Conservation (phyloP, 106 monocot species). For the Ottelia alismoides region DNA sequence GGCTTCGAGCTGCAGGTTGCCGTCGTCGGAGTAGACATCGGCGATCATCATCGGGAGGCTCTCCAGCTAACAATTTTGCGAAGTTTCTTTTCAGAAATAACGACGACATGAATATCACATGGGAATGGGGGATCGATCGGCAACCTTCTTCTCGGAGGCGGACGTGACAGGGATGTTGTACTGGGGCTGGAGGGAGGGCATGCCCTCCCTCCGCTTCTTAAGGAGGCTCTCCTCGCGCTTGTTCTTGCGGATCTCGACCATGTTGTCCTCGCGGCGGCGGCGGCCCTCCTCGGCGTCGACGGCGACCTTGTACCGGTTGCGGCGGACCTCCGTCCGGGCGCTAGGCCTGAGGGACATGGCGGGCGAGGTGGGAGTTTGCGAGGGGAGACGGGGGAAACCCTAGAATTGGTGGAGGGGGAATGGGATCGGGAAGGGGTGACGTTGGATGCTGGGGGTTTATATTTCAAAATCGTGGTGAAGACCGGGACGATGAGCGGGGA, state of each 20-base stretch:
- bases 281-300: constrained; percentile 68
- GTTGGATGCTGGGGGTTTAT: too few relatives aligned
- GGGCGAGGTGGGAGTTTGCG: background rate
- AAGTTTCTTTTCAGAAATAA: too few relatives aligned
- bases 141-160: constrained; percentile 10
- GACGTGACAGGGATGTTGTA: background rate
- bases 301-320: constrained; percentile 54
- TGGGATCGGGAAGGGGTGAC: background rate
- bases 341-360: constrained; percentile 54
- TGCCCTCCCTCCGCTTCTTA: constrained; percentile 25
- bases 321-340: constrained; percentile 50
- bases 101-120: too few relatives aligned
- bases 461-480: too few relatives aligned
- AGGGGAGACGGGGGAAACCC: too few relatives aligned
- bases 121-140: background rate
- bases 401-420: background rate
- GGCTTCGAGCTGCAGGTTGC: constrained; percentile 22
- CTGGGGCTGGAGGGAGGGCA: constrained; percentile 9
- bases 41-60: constrained; percentile 31
- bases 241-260: constrained; percentile 51
- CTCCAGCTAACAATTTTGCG: constrained; percentile 36
- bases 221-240: constrained; percentile 39
- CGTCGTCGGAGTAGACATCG: constrained; percentile 28
- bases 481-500: too few relatives aligned
- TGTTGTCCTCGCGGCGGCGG: constrained; percentile 48